Conservation (phyloP, 1,284 basidiomycete species). For the Cryptococcus sp. region DNA sequence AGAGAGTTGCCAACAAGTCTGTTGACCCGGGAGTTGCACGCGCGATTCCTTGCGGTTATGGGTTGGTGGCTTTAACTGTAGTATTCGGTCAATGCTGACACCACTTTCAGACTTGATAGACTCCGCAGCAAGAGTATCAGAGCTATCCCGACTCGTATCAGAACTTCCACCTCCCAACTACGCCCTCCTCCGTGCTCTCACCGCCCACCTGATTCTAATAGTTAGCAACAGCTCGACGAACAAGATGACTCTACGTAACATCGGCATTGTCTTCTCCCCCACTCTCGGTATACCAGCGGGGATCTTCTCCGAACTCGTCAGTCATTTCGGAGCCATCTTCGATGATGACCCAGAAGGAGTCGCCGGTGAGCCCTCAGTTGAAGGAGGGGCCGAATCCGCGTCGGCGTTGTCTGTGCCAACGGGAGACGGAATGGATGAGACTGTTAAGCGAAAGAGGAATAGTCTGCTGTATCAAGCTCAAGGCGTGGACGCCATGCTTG, state of each 20-base stretch:
- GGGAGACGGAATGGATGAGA: constrained; percentile 47
- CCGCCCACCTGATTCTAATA: constrained; percentile 93
- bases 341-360: constrained; percentile 57
- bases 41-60: constrained; percentile 84
- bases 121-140: constrained; percentile 79
- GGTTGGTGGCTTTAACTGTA: constrained; percentile 61
- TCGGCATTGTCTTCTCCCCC: constrained; percentile 96
- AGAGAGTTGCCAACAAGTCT: constrained; percentile 88
- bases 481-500: constrained; percentile 48
- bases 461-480: constrained; percentile 51
- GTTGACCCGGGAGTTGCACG: constrained; percentile 85
- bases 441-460: constrained; percentile 47
- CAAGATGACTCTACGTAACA: constrained; percentile 99
- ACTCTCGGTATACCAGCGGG: constrained; percentile 93
- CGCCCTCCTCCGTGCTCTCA: constrained; percentile 85
- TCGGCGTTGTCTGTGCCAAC: constrained; percentile 38
- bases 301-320: constrained; percentile 88
- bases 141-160: constrained; percentile 82
- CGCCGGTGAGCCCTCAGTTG: neutral
- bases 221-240: constrained; percentile 86
- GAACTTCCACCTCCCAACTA: constrained; percentile 90
- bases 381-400: constrained; percentile 12
- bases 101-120: constrained; percentile 72
- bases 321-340: constrained; percentile 86
- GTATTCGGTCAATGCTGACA: constrained; percentile 10